Evolutionary conservation across 805 yeast species (phyloP).

Genomic region (Starmerella potacharoeniae): DNA sequence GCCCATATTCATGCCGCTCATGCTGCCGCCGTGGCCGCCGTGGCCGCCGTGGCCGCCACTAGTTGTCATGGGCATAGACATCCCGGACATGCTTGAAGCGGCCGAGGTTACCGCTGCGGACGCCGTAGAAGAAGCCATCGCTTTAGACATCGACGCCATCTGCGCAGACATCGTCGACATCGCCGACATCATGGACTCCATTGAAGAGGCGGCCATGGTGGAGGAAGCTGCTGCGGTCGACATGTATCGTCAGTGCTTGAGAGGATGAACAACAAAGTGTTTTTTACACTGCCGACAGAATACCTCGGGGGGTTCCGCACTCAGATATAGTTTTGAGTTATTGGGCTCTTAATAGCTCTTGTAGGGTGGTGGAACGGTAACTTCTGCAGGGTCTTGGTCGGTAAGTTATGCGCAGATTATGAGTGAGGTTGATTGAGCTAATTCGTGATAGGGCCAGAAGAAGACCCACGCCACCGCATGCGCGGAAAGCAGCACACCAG

Average conservation of each 20-base stretch:
- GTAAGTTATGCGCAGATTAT: neutral
- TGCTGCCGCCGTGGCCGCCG: conserved; percentile 1
- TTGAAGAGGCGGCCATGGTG: neutral
- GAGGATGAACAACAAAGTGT: neutral
- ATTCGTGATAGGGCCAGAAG: neutral
- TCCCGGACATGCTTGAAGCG: neutral
- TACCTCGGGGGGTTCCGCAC: neutral
- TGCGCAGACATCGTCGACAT: conserved; percentile 19
- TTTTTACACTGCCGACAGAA: neutral
- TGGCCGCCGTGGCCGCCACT: conserved; percentile 5
- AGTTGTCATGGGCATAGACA: conserved; percentile 1
- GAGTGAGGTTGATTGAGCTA: neutral
- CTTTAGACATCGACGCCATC: conserved; percentile 15
- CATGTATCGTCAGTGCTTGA: neutral
- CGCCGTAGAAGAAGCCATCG: conserved; percentile 11
- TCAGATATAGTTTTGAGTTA: neutral
- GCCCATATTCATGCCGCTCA: conserved; percentile 10
- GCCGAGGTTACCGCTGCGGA: conserved; percentile 2
- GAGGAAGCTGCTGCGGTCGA: too few species aligned
- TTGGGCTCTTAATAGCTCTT: neutral
- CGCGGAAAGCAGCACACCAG: too few species aligned
- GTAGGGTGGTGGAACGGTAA: neutral
- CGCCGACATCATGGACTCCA: conserved; percentile 12
- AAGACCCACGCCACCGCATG: neutral
- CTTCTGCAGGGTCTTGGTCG: neutral